Evolutionary conservation across 129 eudicot genomes (phyloP), one percentile per base, ranked within the genome.

Genomic region (Tagetes erecta): DNA sequence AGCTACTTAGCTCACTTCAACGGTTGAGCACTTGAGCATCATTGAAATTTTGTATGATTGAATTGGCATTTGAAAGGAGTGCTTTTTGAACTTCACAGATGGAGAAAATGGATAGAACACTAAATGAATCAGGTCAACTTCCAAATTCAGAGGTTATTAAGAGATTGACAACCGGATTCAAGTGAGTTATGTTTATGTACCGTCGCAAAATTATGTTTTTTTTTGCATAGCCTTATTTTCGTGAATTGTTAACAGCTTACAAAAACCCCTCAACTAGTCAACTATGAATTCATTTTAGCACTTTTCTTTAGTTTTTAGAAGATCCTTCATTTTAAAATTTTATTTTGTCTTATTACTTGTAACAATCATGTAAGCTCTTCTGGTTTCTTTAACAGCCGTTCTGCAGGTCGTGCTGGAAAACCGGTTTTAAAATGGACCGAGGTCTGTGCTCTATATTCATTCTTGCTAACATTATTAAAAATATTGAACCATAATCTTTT

Each of bases 401-500:
- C 94, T 20, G 78, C 80, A 57, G 89, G 84, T 46, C 97, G 96
- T 67, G 89, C 94, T 30, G 96, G 96, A 74, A 92, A 89, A 71
- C 96, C 88, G n/a, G 31, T 57, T 52, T 77, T 92, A 55, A 92
- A 87, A 78, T 89, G 94, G 94, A 80, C 85, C 4, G 90, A 92
- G 88, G 97, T 92, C 50, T n/a, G 57, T 64, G 13, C 68, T 55
- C 33, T 68, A 56, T 62, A 52, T 44, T 8, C 63, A 13, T 70
- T 36, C 47, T 38, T 31, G 27, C 44, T 68, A 30, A 62, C 41
- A 5, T 36, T 70, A 9, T 36, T 6, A 35, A 20, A 40, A 75
- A 75, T 41, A 5, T 13, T 4, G 31, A 3, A 6, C 74, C 52
- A 12, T 46, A 76, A 9, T 53, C 51, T 39, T 42, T 74, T 34